These are phyloP conservation scores for Phytophthora pisi DNA, from an alignment of 352 stramenopile genomes.

Conservation along the genomic window DNA sequence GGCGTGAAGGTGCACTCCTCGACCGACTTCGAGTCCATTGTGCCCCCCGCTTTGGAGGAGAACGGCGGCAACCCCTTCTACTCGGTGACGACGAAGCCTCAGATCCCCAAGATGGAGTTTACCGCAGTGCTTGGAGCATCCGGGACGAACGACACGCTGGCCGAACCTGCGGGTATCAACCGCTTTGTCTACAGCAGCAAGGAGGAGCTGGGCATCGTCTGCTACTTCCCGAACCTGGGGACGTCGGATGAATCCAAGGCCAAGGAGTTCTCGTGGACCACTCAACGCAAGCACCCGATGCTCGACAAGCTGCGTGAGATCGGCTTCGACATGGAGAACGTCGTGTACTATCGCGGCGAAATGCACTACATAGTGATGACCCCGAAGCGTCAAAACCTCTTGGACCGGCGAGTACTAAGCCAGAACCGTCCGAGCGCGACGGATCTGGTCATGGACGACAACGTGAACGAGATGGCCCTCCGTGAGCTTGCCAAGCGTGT, in stretches of 20 bases:
- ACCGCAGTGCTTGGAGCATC: conserved; percentile 63
- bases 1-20: conserved; percentile 61
- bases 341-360: conserved; percentile 83
- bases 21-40: conserved; percentile 59
- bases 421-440: conserved; percentile 53
- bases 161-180: conserved; percentile 57
- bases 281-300: conserved; percentile 73
- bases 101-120: conserved; percentile 72
- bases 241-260: conserved; percentile 67
- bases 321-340: conserved; percentile 74
- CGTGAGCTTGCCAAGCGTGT: conserved; percentile 61
- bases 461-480: conserved; percentile 56
- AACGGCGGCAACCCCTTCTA: conserved; percentile 61
- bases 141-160: conserved; percentile 67
- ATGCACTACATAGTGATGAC: conserved; percentile 89
- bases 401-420: conserved; percentile 63
- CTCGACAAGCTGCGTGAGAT: conserved; percentile 67
- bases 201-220: conserved; percentile 74
- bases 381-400: conserved; percentile 66
- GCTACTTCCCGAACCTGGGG: conserved; percentile 74
- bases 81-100: conserved; percentile 61
- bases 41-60: conserved; percentile 48
- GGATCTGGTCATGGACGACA: conserved; percentile 62
- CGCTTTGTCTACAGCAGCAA: conserved; percentile 73
- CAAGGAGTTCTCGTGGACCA: conserved; percentile 76